A percentile compares a stretch with the other conserved stretches of the same genome.
phyloP scores from a whole-genome alignment of 2,329 filamentous ascomycete genomes.

The Xenoacremonium recifei region DNA sequence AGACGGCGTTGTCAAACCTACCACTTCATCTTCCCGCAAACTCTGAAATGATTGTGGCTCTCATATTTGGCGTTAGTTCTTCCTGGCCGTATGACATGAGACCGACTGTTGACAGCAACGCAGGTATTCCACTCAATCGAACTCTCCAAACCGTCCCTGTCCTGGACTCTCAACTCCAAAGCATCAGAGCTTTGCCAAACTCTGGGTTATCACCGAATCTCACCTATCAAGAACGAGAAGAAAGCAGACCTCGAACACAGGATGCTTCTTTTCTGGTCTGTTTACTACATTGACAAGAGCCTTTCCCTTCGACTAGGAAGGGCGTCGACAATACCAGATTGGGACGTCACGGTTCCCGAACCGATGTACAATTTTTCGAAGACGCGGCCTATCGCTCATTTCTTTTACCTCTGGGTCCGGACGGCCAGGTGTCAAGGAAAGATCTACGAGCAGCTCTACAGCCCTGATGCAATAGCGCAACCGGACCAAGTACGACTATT shows the following conservation, averaged over 20 bases:
- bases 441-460: constrained; percentile 56
- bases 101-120: too few relatives aligned
- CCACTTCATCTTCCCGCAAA: constrained; percentile 32
- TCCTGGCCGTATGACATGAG: neutral
- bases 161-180: constrained; percentile 30
- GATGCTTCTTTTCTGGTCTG: constrained; percentile 52
- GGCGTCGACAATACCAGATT: constrained; percentile 54
- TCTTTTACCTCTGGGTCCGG: constrained; percentile 48
- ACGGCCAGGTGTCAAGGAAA: constrained; percentile 54
- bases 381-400: constrained; percentile 25
- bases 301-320: constrained; percentile 54
- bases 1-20: constrained; percentile 30
- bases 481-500: constrained; percentile 30
- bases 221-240: constrained; percentile 22
- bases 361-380: constrained; percentile 30
- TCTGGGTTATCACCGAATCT: constrained; percentile 28
- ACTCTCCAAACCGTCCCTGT: constrained; percentile 31
- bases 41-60: constrained; percentile 24
- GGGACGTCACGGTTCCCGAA: constrained; percentile 48
- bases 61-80: constrained; percentile 22
- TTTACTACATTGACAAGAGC: constrained; percentile 56
- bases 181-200: constrained; percentile 32
- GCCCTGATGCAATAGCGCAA: constrained; percentile 37
- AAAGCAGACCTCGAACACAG: constrained; percentile 18
- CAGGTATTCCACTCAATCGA: constrained; percentile 32